A percentile compares a stretch with the other conserved stretches of the same genome.
Conservation (phyloP, 1,284 basidiomycete species). For the Moesziomyces antarcticus region DNA sequence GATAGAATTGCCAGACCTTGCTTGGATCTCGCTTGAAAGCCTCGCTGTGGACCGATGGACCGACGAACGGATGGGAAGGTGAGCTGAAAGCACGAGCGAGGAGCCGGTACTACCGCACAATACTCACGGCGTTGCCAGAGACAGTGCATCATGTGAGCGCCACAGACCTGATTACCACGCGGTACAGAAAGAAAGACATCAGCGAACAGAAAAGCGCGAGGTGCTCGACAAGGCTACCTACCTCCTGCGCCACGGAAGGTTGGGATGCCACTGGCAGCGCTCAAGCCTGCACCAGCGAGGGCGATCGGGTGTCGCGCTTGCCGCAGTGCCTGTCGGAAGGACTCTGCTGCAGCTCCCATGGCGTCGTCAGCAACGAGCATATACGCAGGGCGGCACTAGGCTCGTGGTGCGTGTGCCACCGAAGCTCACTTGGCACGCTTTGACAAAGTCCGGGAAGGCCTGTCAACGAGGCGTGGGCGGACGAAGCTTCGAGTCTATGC, state of each 20-base stretch:
- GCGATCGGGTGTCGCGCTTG: slow-evolving; percentile 72
- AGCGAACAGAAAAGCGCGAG: not conserved
- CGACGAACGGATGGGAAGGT: not conserved
- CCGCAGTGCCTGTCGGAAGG: slow-evolving; percentile 66
- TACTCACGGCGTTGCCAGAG: slow-evolving; percentile 72
- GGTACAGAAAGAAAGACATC: not conserved
- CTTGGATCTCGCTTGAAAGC: slow-evolving; percentile 73
- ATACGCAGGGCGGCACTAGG: too few species aligned
- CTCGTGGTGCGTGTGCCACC: too few species aligned
- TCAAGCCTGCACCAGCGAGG: slow-evolving; percentile 75
- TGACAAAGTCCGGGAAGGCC: too few species aligned
- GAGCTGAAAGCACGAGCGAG: not conserved
- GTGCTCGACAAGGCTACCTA: slow-evolving; percentile 8
- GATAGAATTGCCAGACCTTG: slow-evolving; percentile 76
- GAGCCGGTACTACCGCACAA: not conserved
- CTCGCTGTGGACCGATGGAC: slow-evolving; percentile 48
- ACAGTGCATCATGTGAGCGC: slow-evolving; percentile 73
- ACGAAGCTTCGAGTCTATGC: too few species aligned
- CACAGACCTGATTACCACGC: slow-evolving; percentile 69
- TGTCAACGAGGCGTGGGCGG: too few species aligned
- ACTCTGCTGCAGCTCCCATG: slow-evolving; percentile 17
- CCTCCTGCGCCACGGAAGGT: slow-evolving; percentile 75
- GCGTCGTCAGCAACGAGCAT: too few species aligned
- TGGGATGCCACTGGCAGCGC: slow-evolving; percentile 73
- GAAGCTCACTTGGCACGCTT: too few species aligned